These are phyloP conservation scores for Ascochyta clinopodiicola DNA, from an alignment of 2,329 filamentous ascomycete species.

Conservation along the genomic window DNA sequence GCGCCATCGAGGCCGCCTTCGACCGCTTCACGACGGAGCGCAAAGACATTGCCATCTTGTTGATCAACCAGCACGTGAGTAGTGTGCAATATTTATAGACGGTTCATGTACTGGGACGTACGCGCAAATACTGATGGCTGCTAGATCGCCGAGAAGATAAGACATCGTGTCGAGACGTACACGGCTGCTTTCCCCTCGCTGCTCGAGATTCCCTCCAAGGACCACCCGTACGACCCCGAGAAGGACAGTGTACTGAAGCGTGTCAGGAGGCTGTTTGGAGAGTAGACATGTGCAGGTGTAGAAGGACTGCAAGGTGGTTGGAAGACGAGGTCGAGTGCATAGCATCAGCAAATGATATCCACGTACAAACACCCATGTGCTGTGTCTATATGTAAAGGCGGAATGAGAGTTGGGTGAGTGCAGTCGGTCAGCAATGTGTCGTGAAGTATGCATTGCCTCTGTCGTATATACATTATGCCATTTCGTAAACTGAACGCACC, in stretches of 20 bases:
- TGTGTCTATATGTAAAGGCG: background rate
- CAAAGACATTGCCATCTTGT: slow-evolving; percentile 94
- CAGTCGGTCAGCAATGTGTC: background rate
- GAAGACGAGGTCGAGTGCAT: background rate
- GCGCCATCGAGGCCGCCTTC: slow-evolving; percentile 88
- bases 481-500: background rate
- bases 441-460: slow-evolving; percentile 15
- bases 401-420: too few relatives aligned
- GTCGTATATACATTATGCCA: slow-evolving; percentile 32
- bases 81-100: background rate
- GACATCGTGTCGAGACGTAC: slow-evolving; percentile 87
- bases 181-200: slow-evolving; percentile 95
- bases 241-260: slow-evolving; percentile 97
- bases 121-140: slow-evolving; percentile 12
- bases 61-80: slow-evolving; percentile 96
- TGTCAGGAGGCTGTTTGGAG: slow-evolving; percentile 75
- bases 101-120: background rate
- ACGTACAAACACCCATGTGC: background rate
- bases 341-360: slow-evolving; percentile 13
- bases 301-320: background rate
- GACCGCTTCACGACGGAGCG: slow-evolving; percentile 85
- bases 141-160: slow-evolving; percentile 92
- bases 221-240: slow-evolving; percentile 98
- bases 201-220: slow-evolving; percentile 97
- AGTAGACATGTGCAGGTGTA: slow-evolving; percentile 57